phyloP scores from a whole-genome alignment of 2,329 filamentous ascomycete species.

The Penicillium sumatraense region DNA sequence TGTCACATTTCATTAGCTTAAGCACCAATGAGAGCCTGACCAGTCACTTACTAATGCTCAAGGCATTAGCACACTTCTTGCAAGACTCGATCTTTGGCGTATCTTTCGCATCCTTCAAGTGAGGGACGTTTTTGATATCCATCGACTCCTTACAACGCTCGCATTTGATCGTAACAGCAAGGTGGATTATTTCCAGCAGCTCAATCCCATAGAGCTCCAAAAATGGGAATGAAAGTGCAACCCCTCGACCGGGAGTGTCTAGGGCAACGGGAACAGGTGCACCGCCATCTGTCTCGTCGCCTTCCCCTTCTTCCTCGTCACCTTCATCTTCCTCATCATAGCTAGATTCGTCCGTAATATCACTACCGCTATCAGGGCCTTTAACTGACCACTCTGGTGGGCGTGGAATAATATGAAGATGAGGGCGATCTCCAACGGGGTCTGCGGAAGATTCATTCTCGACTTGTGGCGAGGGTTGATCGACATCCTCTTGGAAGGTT shows the following conservation, averaged over 20 bases:
- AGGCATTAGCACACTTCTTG: constrained; percentile 58
- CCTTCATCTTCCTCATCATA: constrained; percentile 51
- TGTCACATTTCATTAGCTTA: constrained; percentile 21
- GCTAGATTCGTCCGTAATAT: constrained; percentile 49
- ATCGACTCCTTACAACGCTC: constrained; percentile 75
- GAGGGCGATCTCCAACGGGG: constrained; percentile 57
- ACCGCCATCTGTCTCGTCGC: constrained; percentile 49
- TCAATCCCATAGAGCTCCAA: constrained; percentile 79
- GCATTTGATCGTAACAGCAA: constrained; percentile 76
- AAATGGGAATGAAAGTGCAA: constrained; percentile 77
- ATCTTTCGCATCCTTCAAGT: constrained; percentile 51
- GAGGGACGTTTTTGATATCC: constrained; percentile 70
- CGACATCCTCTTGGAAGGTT: constrained; percentile 12
- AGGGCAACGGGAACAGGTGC: constrained; percentile 38
- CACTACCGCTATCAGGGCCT: constrained; percentile 39
- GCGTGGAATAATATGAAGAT: constrained; percentile 73
- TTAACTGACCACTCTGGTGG: constrained; percentile 73
- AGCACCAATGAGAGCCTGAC: not conserved
- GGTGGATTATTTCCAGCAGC: constrained; percentile 68
- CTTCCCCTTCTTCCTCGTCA: constrained; percentile 42
- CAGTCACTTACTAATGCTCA: constrained; percentile 48
- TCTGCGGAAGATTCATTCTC: constrained; percentile 1
- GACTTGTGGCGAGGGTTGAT: constrained; percentile 17
- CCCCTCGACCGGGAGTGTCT: constrained; percentile 64
- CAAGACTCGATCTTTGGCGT: constrained; percentile 54